phyloP scores from a whole-genome alignment of 352 stramenopile genomes.

The Globisporangium alternatum region DNA sequence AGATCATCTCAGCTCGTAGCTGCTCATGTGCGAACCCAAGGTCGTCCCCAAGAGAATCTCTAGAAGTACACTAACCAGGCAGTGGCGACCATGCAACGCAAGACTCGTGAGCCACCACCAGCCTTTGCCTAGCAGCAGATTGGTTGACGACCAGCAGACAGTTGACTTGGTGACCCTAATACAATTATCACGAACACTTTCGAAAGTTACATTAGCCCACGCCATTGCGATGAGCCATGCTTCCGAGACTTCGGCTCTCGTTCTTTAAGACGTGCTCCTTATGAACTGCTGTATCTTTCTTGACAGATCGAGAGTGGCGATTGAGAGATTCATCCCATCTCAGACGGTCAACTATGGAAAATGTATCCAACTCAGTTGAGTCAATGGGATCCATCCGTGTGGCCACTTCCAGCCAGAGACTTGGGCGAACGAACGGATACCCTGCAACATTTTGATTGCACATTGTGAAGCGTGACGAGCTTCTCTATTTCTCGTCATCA shows the following conservation, averaged over 20 bases:
- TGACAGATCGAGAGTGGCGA: background rate
- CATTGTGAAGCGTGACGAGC: background rate
- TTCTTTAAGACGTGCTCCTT: background rate
- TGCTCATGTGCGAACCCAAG: background rate
- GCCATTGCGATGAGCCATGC: background rate
- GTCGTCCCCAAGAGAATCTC: background rate
- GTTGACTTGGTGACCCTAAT: no score
- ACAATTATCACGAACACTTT: no score
- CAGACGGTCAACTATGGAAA: background rate
- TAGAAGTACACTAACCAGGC: conserved; percentile 15
- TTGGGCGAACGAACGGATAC: no score
- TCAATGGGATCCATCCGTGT: background rate
- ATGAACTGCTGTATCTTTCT: background rate
- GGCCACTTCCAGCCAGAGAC: background rate
- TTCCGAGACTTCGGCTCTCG: background rate
- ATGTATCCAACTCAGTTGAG: background rate
- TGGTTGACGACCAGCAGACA: no score
- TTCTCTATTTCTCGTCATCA: conserved; percentile 8
- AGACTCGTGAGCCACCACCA: no score
- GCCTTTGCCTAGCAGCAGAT: no score
- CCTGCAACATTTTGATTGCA: background rate
- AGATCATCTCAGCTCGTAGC: no score
- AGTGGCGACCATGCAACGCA: background rate
- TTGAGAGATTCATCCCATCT: background rate
- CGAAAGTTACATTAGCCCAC: no score